Evolutionary conservation across 148 eudicot genomes (phyloP).

Genomic region (Persicaria maculosa): DNA sequence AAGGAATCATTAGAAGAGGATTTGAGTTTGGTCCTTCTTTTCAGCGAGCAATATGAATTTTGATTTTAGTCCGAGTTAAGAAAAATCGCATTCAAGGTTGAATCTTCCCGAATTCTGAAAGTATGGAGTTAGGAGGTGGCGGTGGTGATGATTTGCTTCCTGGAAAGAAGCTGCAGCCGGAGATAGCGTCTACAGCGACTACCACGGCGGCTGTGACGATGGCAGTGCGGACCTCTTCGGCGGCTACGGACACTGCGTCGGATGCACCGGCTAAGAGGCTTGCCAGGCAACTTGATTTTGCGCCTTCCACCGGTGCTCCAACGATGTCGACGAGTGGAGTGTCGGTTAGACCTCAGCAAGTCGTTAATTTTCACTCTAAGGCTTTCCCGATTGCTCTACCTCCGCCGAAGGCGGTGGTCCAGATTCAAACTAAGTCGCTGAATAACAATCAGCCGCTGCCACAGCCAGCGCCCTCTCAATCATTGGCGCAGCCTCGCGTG

Average conservation of each 20-base stretch:
- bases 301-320: constrained; percentile 19
- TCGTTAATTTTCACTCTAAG: constrained; percentile 16
- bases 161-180: constrained; percentile 18
- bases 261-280: constrained; percentile 57
- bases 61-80: not conserved
- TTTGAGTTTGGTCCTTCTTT: constrained; percentile 7
- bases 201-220: not conserved
- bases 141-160: constrained; percentile 33
- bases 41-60: constrained; percentile 4
- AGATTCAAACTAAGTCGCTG: constrained; percentile 17
- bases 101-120: constrained; percentile 10
- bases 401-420: constrained; percentile 15
- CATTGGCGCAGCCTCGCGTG: constrained; percentile 6
- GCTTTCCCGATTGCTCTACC: constrained; percentile 13
- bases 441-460: constrained; percentile 14
- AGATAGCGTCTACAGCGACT: not conserved
- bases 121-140: constrained; percentile 50
- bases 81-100: not conserved
- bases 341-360: constrained; percentile 23
- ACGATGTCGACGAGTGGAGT: constrained; percentile 11
- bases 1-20: not conserved
- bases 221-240: constrained; percentile 2
- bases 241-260: constrained; percentile 15
- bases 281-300: constrained; percentile 71
- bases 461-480: constrained; percentile 12